Evolutionary conservation across 2,329 filamentous ascomycete genomes (phyloP).

Genomic region (Xylaria digitata): DNA sequence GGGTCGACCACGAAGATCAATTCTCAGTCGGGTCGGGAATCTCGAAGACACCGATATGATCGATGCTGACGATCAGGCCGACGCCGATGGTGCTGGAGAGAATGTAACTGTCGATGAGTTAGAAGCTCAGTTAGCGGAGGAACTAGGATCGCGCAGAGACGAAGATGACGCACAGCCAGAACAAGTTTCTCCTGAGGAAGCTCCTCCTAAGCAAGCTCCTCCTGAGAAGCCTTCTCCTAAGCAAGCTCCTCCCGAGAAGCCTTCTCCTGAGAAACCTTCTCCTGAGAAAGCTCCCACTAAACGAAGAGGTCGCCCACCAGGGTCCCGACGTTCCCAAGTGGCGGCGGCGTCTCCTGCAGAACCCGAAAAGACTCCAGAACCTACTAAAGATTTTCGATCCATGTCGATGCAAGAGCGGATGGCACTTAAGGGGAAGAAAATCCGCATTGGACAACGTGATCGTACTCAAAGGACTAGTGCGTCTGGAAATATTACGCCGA

Average conservation of each 20-base stretch:
- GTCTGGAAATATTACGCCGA: constrained; percentile 26
- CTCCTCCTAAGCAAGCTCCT: neutral
- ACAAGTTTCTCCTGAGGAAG: constrained; percentile 24
- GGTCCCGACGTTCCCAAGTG: constrained; percentile 29
- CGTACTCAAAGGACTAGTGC: constrained; percentile 27
- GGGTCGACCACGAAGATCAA: constrained; percentile 43
- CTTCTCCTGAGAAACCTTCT: constrained; percentile 26
- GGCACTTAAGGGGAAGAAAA: constrained; percentile 63
- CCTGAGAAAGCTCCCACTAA: constrained; percentile 38
- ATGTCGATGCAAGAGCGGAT: constrained; percentile 70
- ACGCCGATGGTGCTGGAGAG: constrained; percentile 34
- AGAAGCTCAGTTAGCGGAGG: constrained; percentile 52
- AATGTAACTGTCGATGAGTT: constrained; percentile 49
- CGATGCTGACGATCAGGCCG: constrained; percentile 34
- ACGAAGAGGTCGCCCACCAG: constrained; percentile 53
- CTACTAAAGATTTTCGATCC: constrained; percentile 50
- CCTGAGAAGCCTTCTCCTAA: constrained; percentile 27
- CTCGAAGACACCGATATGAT: constrained; percentile 36
- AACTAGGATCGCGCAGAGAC: constrained; percentile 43
- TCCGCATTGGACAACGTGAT: constrained; percentile 58
- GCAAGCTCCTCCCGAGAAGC: constrained; percentile 28
- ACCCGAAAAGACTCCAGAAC: constrained; percentile 28
- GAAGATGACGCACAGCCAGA: constrained; percentile 28
- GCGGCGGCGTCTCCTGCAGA: constrained; percentile 30
- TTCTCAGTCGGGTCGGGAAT: constrained; percentile 44